A percentile compares a stretch with the other conserved stretches of the same genome.
phyloP scores from a whole-genome alignment of 2,329 filamentous ascomycete species.

The Xylariaceae sp. region DNA sequence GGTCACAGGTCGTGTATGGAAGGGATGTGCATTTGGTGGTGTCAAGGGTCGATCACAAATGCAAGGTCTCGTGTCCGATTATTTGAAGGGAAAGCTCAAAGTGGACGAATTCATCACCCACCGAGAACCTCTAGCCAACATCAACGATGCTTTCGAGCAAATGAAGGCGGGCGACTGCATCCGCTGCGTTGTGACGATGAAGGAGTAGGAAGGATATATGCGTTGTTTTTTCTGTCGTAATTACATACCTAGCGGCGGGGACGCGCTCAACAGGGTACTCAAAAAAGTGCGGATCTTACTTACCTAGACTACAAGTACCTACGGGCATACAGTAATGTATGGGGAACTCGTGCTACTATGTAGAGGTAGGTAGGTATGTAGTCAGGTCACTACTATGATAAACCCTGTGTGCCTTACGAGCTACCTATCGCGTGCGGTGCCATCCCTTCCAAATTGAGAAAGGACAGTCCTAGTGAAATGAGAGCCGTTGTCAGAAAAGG shows the following conservation, averaged over 20 bases:
- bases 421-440: too few relatives aligned
- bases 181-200: constrained; percentile 78
- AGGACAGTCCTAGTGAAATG: too few relatives aligned
- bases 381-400: too few relatives aligned
- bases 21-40: constrained; percentile 94
- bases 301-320: background rate
- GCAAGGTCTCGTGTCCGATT: constrained; percentile 80
- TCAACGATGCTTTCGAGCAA: constrained; percentile 84
- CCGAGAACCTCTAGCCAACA: constrained; percentile 73
- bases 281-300: background rate
- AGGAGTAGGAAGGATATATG: constrained; percentile 16
- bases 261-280: background rate
- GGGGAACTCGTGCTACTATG: too few relatives aligned
- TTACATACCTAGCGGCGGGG: background rate
- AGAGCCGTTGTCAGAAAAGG: too few relatives aligned
- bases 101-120: constrained; percentile 99
- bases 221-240: background rate
- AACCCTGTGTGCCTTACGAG: too few relatives aligned
- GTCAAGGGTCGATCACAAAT: constrained; percentile 97
- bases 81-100: constrained; percentile 85
- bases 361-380: too few relatives aligned
- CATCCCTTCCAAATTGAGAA: too few relatives aligned
- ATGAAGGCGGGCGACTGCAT: constrained; percentile 99
- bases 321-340: too few relatives aligned
- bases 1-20: constrained; percentile 96